These are phyloP conservation scores for Oryza glaberrima DNA, from an alignment of 176 grass and related monocot genomes.

Conservation along the genomic window DNA sequence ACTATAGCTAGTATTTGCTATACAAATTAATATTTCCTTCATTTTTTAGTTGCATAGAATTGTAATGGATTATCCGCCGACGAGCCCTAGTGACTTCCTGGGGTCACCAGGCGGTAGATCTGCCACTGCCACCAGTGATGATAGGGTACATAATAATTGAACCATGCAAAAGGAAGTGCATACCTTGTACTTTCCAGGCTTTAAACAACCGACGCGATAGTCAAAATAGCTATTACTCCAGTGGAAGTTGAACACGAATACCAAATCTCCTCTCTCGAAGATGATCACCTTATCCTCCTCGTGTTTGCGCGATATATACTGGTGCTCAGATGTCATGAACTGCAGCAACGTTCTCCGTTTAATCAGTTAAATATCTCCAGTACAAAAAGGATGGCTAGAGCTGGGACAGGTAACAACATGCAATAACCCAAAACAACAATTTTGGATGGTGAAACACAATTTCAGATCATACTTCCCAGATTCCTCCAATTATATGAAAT, in stretches of 20 bases:
- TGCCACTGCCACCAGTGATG: neutral
- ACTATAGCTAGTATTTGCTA: too few species aligned
- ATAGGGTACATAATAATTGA: neutral
- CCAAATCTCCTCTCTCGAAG: conserved; percentile 87
- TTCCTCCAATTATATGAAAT: conserved; percentile 16
- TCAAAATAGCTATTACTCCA: conserved; percentile 90
- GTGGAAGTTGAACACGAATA: conserved; percentile 99
- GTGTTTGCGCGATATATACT: conserved; percentile 89
- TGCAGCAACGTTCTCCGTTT: conserved; percentile 52
- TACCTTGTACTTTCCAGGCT: conserved; percentile 98
- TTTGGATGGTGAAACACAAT: neutral
- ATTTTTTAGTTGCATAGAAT: too few species aligned
- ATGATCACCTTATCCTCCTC: conserved; percentile 92
- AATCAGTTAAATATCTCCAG: conserved; percentile 34
- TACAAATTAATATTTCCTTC: too few species aligned
- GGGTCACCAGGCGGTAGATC: too few species aligned
- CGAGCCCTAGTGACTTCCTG: too few species aligned
- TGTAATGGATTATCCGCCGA: too few species aligned
- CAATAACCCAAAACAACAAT: neutral
- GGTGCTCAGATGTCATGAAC: conserved; percentile 97
- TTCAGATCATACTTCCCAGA: conserved; percentile 5
- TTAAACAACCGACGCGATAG: conserved; percentile 79
- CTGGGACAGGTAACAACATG: conserved; percentile 1
- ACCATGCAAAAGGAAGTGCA: conserved; percentile 12
- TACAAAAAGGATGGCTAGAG: neutral